Base-by-base conservation (phyloP, 75 land plant species). In the Sequoiadendron giganteum region DNA sequence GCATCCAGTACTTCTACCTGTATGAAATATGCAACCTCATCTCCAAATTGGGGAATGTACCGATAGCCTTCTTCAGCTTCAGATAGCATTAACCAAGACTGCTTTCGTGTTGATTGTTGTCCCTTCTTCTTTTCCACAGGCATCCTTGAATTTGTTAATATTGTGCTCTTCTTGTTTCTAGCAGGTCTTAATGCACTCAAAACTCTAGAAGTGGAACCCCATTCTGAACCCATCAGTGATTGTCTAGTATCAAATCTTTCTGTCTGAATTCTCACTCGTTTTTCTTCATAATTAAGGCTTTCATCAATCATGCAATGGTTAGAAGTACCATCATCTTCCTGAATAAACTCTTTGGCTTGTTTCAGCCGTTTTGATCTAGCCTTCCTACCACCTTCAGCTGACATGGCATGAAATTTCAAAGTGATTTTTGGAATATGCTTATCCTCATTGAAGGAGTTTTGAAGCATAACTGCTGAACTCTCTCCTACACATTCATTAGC, bases 31-130 rank as follows among this genome's bases (percentile, higher is more conserved):
- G 90, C 99, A 91, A 98, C 95, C 84, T 98, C 95, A 90, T 98
- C 99, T 42, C 98, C 98, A 70, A 47, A 89, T 49, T 98, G 99
- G 38, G 99, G 99, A 87, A 95, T 95, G 90, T 95, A 97, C 28
- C 95, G 93, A 78, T 90, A 92, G 70, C 96, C 90, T 70, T 90
- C 95, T 87, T 96, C 98, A 61, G 92, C 97, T 45, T 89, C 93
- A 38, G 92, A 75, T 89, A 95, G 89, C 94, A 96, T 88, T 85
- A 98, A 91, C 99, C 99, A 98, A n/a, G 98, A 94, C 55, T 39
- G 85, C 48, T 94, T 95, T 85, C 88, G 89, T 18, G 75, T 77
- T 45, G 90, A 82, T 72, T 93, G 93, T 40, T 76, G 61, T 39
- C 75, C 77, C 86, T 87, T 93, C 86, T 87, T 86, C 82, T 83